Evolutionary conservation across 768 basidiomycete species (phyloP), one percentile per base, ranked within the genome.

Genomic region (Trametes cubensis): DNA sequence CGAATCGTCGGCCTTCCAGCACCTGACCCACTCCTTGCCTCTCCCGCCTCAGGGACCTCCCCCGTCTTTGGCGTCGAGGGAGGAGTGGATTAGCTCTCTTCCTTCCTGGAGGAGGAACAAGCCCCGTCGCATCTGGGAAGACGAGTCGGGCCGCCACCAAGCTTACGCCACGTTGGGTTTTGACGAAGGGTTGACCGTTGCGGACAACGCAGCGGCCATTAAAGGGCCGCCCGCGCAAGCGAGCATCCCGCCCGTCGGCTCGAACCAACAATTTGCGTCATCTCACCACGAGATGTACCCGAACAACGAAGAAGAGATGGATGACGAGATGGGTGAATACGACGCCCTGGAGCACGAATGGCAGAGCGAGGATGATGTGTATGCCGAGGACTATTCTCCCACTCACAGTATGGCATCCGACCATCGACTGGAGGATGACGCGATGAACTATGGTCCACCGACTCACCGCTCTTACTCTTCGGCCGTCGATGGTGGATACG

Each of bases 181-280:
- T 90, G 71, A 74, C 62, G 75, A 74, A 76, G 89, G 88, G 89
- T 90, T 90, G 84, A 80, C 83, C 75, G 79, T 75, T 78, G 86
- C 89, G 87, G 85, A 73, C 73, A 84, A 89, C 89, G 87, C 87
- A 79, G 73, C 82, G 71, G 87, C 85, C 79, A 90, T 89, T 89
- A 90, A 91, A 89, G 89, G 89, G 85, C 72, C 82, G 76, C 87
- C 78, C 86, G 88, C 87, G 83, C 81, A 90, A 83, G 86, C 87
- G 85, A 86, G 87, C 80, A 82, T 86, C 86, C 88, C 89, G 88
- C 90, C 90, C 89, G 76, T 75, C 67, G 21, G 68, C 60, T 46
- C 53, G 23, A 45, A 56, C 59, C 41, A 25, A 54, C 49, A 42
- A 13, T 28, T 54, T 25, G 41, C 56, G 30, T 25, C 23, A 7